phyloP scores from a whole-genome alignment of 2,329 filamentous ascomycete species.

The Pseudovirgaria hyperparasitica region DNA sequence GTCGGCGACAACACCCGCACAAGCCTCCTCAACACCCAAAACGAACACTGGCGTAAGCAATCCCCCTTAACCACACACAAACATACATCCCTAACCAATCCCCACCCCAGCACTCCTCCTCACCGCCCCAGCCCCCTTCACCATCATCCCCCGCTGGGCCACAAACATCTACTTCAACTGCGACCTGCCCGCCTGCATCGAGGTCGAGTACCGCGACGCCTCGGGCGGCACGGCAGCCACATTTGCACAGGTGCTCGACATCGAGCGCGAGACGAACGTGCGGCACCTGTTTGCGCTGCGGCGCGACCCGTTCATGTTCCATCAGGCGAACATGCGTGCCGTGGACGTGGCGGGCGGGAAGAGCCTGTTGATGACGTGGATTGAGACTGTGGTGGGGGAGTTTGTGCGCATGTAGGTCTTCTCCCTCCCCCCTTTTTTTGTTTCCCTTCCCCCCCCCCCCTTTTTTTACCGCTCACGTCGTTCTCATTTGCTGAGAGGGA shows the following conservation, averaged over 20 bases:
- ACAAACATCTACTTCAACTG: constrained; percentile 52
- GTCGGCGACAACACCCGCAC: constrained; percentile 49
- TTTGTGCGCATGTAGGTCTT: constrained; percentile 29
- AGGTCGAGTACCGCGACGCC: constrained; percentile 45
- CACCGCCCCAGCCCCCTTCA: too few relatives aligned
- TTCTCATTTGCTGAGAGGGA: background rate
- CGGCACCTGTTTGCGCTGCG: constrained; percentile 41
- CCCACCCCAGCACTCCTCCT: too few relatives aligned
- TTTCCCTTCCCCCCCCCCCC: background rate
- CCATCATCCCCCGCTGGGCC: constrained; percentile 44
- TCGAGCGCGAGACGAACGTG: constrained; percentile 38
- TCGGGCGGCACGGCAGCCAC: constrained; percentile 34
- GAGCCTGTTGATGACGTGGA: constrained; percentile 41
- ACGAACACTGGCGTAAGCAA: too few relatives aligned
- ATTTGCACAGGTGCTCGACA: constrained; percentile 37
- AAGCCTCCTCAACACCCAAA: constrained; percentile 39
- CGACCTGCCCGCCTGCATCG: constrained; percentile 38
- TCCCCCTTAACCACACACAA: too few relatives aligned
- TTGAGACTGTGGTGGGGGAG: constrained; percentile 40
- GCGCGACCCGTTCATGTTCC: constrained; percentile 46
- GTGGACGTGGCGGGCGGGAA: constrained; percentile 34
- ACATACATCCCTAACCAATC: too few relatives aligned
- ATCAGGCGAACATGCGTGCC: constrained; percentile 45
- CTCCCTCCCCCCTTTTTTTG: background rate
- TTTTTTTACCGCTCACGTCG: background rate